These are phyloP conservation scores for Notholithocarpus densiflorus DNA, from an alignment of 306 rosid species.

Conservation along the genomic window DNA sequence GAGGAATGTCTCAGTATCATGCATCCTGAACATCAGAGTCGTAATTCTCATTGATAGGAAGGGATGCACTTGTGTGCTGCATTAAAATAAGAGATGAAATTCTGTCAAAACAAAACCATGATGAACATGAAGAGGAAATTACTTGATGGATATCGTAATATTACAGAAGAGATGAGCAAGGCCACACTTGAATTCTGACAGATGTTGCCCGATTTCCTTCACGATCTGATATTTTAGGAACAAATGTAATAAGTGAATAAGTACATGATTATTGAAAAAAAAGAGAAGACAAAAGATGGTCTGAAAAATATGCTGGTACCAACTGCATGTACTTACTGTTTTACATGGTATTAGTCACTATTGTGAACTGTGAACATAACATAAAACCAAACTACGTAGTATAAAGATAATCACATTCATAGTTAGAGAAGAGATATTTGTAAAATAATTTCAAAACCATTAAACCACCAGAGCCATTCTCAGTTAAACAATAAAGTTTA, in stretches of 20 bases:
- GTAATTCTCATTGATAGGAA: conserved; percentile 87
- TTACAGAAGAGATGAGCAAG: conserved; percentile 88
- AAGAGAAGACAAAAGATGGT: background rate
- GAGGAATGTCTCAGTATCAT: conserved; percentile 86
- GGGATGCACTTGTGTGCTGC: conserved; percentile 98
- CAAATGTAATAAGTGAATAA: background rate
- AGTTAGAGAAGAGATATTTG: background rate
- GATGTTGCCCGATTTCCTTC: conserved; percentile 73
- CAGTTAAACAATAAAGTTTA: background rate
- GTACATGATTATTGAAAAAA: background rate
- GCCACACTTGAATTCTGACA: conserved; percentile 86
- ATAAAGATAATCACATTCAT: background rate
- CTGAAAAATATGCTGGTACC: background rate
- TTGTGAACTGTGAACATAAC: background rate
- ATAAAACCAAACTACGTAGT: no score
- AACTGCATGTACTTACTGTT: background rate
- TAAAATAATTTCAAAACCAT: background rate
- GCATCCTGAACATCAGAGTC: conserved; percentile 72
- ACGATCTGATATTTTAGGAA: conserved; percentile 40
- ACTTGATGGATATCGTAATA: background rate
- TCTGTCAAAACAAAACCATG: background rate
- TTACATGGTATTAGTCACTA: background rate
- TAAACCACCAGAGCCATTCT: background rate
- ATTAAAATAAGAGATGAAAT: conserved; percentile 26
- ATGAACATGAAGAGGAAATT: background rate